Percentiles rank a stretch among this genome's conserved stretches.
Conservation (phyloP, 352 stramenopile species). For the Halophytophthora batemanensis region DNA sequence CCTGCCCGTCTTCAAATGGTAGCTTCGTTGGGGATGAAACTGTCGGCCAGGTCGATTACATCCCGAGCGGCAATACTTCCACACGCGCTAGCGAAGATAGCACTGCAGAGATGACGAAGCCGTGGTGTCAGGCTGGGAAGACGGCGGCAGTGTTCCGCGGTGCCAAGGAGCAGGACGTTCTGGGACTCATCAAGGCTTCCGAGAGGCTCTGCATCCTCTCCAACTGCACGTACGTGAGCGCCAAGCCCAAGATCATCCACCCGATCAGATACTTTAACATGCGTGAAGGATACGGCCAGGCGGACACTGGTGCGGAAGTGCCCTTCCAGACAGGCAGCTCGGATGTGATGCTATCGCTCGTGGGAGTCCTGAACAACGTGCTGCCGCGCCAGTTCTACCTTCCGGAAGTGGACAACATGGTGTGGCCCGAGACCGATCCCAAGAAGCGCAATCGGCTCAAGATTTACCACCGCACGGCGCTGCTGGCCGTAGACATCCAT, state of each 20-base stretch:
- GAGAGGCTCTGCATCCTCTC: conserved; percentile 41
- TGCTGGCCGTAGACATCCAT: conserved; percentile 47
- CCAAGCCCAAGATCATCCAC: conserved; percentile 55
- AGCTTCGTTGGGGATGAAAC: not conserved
- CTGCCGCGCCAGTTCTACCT: conserved; percentile 42
- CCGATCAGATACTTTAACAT: conserved; percentile 60
- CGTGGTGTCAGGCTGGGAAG: conserved; percentile 41
- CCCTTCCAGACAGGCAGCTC: conserved; percentile 46
- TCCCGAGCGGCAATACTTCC: too few species aligned
- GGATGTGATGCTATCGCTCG: conserved; percentile 48
- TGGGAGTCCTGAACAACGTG: conserved; percentile 54
- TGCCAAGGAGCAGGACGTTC: conserved; percentile 42
- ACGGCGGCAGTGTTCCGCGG: conserved; percentile 56
- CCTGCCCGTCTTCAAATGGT: conserved; percentile 17
- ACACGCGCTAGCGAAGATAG: not conserved
- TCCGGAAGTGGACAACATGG: conserved; percentile 16
- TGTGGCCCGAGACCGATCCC: conserved; percentile 25
- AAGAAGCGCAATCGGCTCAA: conserved; percentile 32
- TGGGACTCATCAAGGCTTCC: conserved; percentile 33
- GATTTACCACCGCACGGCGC: conserved; percentile 47
- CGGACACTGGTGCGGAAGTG: conserved; percentile 20
- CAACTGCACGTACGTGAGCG: conserved; percentile 45
- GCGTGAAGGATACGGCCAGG: conserved; percentile 50
- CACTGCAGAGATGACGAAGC: not conserved
- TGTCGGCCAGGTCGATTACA: too few species aligned